These are phyloP conservation scores for Wilhelminamyces savonicus DNA, from an alignment of 805 yeast species.

Conservation along the genomic window DNA sequence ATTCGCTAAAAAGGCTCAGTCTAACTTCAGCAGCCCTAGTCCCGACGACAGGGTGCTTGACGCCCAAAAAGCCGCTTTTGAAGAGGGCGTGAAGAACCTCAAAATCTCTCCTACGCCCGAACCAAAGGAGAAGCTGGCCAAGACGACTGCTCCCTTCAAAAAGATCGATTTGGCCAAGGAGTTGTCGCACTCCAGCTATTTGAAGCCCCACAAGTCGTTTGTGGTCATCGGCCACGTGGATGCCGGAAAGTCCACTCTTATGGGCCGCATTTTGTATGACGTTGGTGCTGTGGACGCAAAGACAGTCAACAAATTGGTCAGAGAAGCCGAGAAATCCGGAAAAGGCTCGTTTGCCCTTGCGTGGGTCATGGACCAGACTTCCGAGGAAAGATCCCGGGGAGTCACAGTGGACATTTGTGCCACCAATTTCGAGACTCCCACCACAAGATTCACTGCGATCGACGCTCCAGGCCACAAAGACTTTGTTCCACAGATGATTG, in stretches of 20 bases:
- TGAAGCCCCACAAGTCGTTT: slow-evolving; percentile 62
- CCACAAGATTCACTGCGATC: slow-evolving; percentile 56
- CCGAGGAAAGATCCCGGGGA: slow-evolving; percentile 69
- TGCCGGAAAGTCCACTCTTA: slow-evolving; percentile 76
- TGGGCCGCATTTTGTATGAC: slow-evolving; percentile 69
- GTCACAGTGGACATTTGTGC: slow-evolving; percentile 76
- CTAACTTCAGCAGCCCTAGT: slow-evolving; percentile 62
- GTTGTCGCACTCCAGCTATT: slow-evolving; percentile 21
- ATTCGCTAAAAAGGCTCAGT: slow-evolving; percentile 32
- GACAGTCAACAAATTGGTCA: slow-evolving; percentile 54
- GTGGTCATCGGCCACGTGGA: slow-evolving; percentile 85
- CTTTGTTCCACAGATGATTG: slow-evolving; percentile 81
- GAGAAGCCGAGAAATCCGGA: slow-evolving; percentile 62
- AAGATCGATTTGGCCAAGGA: slow-evolving; percentile 38
- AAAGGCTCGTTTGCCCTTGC: slow-evolving; percentile 79
- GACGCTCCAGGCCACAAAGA: slow-evolving; percentile 86
- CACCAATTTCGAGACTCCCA: slow-evolving; percentile 53
- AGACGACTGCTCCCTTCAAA: slow-evolving; percentile 36
- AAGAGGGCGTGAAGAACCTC: slow-evolving; percentile 10
- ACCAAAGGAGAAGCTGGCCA: slow-evolving; percentile 6
- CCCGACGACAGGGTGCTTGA: slow-evolving; percentile 71
- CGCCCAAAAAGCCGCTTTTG: slow-evolving; percentile 50
- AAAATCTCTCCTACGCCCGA: slow-evolving; percentile 4
- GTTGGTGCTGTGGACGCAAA: slow-evolving; percentile 60
- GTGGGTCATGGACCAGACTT: slow-evolving; percentile 80